phyloP scores from a whole-genome alignment of 768 basidiomycete species.

The Agaricus sinodeliciosus region DNA sequence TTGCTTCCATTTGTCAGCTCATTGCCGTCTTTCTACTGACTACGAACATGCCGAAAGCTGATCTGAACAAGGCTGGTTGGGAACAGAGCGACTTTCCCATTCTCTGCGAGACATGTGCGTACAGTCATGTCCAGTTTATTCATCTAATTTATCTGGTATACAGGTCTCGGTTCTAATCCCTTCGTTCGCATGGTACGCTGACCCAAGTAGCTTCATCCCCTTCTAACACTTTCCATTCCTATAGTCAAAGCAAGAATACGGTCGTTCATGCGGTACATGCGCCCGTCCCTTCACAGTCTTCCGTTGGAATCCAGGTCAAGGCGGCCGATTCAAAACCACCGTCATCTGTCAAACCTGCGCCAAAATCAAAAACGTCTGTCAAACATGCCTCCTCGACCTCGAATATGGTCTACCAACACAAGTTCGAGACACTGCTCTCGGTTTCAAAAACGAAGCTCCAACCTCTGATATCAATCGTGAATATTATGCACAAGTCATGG shows the following conservation, averaged over 20 bases:
- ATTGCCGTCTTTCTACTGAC: background rate
- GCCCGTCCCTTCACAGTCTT: conserved; percentile 96
- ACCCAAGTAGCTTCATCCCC: background rate
- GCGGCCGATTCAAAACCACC: conserved; percentile 93
- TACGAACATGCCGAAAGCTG: conserved; percentile 55
- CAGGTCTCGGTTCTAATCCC: conserved; percentile 84
- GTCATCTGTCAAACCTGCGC: conserved; percentile 97
- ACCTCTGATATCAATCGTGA: conserved; percentile 97
- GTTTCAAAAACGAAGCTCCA: conserved; percentile 79
- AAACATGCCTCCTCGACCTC: conserved; percentile 94
- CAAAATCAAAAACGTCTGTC: conserved; percentile 94
- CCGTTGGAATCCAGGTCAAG: conserved; percentile 95
- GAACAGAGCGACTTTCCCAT: conserved; percentile 92
- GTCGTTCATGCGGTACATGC: conserved; percentile 94
- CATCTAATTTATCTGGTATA: background rate
- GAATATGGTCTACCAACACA: conserved; percentile 96
- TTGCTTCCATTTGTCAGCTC: conserved; percentile 6
- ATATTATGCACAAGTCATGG: conserved; percentile 91
- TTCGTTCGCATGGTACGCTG: conserved; percentile 87
- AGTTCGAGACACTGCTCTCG: conserved; percentile 93
- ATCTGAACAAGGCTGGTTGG: conserved; percentile 93
- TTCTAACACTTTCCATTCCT: background rate
- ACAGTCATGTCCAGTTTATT: conserved; percentile 10
- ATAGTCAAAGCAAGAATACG: conserved; percentile 96
- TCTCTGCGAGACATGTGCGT: conserved; percentile 86